Percentiles rank a stretch among this genome's conserved stretches.
phyloP scores from a whole-genome alignment of 2,329 filamentous ascomycete species.

The Ceratocystis papillata region DNA sequence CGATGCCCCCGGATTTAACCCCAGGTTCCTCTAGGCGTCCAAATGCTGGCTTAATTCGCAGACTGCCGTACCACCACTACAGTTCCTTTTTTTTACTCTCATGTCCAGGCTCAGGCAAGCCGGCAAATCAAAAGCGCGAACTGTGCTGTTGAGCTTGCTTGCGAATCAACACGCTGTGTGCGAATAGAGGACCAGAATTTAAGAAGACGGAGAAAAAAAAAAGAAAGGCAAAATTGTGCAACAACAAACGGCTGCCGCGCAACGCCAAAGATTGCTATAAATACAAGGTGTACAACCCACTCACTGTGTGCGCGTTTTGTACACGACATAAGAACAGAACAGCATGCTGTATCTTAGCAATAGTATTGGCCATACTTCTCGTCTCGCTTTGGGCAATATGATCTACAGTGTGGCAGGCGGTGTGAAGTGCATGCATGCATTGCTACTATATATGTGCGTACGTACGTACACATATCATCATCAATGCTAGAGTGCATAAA shows the following conservation, averaged over 20 bases:
- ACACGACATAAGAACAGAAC: background rate
- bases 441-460: background rate
- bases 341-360: background rate
- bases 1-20: background rate
- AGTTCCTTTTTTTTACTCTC: too few relatives aligned
- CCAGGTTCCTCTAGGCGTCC: background rate
- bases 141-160: background rate
- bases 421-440: background rate
- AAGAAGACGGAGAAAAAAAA: background rate
- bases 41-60: background rate
- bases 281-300: background rate
- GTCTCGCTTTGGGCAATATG: background rate
- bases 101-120: too few relatives aligned
- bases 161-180: too few relatives aligned
- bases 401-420: conserved; percentile 6
- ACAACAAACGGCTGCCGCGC: background rate
- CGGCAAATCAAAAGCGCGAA: background rate
- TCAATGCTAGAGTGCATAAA: background rate
- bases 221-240: background rate
- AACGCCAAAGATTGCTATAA: background rate
- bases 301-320: background rate
- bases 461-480: background rate
- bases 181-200: too few relatives aligned
- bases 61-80: background rate
- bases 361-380: background rate